phyloP scores from a whole-genome alignment of 2,329 filamentous ascomycete species.

The Cercospora berteroae region DNA sequence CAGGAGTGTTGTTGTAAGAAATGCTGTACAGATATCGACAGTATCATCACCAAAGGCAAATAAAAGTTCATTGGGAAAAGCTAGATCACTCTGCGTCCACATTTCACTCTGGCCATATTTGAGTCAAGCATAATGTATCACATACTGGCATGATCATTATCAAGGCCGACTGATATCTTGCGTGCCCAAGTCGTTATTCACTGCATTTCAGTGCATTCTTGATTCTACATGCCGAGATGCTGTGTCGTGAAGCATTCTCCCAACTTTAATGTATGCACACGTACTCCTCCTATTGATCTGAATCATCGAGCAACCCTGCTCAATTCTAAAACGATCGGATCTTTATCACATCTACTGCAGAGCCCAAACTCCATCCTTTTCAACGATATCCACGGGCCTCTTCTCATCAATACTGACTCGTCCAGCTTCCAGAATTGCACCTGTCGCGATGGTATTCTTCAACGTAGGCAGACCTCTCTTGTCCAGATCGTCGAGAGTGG shows the following conservation, averaged over 20 bases:
- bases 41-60: neutral
- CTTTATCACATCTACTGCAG: conserved; percentile 49
- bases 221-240: neutral
- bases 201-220: neutral
- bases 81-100: neutral
- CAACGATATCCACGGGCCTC: conserved; percentile 70
- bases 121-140: neutral
- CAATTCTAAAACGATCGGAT: neutral
- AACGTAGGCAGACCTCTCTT: conserved; percentile 78
- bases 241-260: neutral
- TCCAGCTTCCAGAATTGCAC: conserved; percentile 86
- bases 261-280: neutral
- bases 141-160: neutral
- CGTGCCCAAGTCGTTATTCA: no score
- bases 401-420: conserved; percentile 80
- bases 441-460: conserved; percentile 85
- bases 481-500: conserved; percentile 74
- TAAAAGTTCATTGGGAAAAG: neutral
- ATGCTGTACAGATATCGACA: neutral
- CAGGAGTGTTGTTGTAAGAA: neutral
- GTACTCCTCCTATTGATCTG: neutral
- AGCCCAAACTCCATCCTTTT: conserved; percentile 65
- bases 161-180: neutral
- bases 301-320: neutral
- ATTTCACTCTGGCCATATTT: neutral